A percentile compares a stretch with the other conserved stretches of the same genome.
phyloP scores from a whole-genome alignment of 2,329 filamentous ascomycete species.

The Cordyceps militaris region DNA sequence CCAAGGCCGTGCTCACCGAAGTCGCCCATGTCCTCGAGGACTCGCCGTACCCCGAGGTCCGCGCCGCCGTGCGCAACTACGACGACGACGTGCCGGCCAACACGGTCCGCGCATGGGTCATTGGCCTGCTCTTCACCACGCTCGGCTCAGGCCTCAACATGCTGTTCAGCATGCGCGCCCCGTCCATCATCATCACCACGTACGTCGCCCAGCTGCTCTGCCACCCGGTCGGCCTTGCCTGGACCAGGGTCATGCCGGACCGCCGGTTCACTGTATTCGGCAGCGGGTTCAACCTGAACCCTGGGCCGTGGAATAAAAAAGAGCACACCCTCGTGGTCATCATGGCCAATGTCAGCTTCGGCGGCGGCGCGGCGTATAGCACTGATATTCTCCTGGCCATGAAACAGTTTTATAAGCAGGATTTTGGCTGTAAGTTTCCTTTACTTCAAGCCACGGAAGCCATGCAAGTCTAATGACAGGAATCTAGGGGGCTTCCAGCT shows the following conservation, averaged over 20 bases:
- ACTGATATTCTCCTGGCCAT: constrained; percentile 40
- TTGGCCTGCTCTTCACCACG: constrained; percentile 38
- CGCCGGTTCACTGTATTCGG: constrained; percentile 20
- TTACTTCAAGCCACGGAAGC: constrained; percentile 26
- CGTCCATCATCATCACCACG: constrained; percentile 37
- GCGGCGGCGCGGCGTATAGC: constrained; percentile 31
- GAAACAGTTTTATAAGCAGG: constrained; percentile 32
- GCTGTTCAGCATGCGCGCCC: constrained; percentile 40
- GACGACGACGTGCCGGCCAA: constrained; percentile 18
- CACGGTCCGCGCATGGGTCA: constrained; percentile 36
- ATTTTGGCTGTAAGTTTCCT: constrained; percentile 21
- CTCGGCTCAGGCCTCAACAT: constrained; percentile 40
- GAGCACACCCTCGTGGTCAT: constrained; percentile 39
- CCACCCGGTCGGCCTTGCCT: constrained; percentile 33
- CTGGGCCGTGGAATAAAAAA: constrained; percentile 40
- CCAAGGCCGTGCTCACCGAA: constrained; percentile 65
- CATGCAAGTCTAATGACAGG: constrained; percentile 61
- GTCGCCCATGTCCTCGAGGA: constrained; percentile 53
- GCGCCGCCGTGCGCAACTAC: constrained; percentile 11
- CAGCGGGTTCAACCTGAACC: constrained; percentile 27
- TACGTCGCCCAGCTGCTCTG: constrained; percentile 39
- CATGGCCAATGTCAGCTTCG: constrained; percentile 42
- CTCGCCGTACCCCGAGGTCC: constrained; percentile 13
- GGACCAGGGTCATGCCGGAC: constrained; percentile 33
- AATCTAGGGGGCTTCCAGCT: constrained; percentile 37